Percentiles rank a stretch among this genome's conserved stretches.
These are phyloP conservation scores for Geotrichum citri-aurantii DNA, from an alignment of 1,139 yeast species.

Conservation along the genomic window DNA sequence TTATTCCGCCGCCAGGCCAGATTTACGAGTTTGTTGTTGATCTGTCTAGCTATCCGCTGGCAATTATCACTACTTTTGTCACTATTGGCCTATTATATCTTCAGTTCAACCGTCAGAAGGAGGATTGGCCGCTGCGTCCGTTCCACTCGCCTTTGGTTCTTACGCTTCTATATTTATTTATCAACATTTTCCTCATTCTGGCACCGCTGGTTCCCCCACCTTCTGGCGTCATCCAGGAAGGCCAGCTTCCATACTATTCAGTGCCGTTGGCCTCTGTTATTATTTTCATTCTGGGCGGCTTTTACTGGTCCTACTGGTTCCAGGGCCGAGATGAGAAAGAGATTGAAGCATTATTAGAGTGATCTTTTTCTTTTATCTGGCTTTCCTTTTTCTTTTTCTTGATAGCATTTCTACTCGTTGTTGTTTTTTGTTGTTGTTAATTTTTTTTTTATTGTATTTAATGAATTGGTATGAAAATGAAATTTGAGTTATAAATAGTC, in stretches of 20 bases:
- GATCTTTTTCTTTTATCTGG: background rate
- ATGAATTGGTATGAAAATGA: background rate
- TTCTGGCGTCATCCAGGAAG: conserved; percentile 20
- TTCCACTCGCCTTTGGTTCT: conserved; percentile 30
- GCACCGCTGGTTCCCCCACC: conserved; percentile 56
- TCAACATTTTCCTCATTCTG: conserved; percentile 49
- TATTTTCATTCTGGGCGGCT: conserved; percentile 44
- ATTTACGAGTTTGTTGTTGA: conserved; percentile 71
- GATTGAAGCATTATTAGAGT: background rate
- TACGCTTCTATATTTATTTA: conserved; percentile 41
- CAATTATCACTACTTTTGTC: conserved; percentile 60
- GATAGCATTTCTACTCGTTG: background rate
- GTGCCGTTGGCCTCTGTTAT: conserved; percentile 52
- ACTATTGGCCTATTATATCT: conserved; percentile 67
- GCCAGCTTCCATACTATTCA: conserved; percentile 49
- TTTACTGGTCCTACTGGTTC: conserved; percentile 37
- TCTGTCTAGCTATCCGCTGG: conserved; percentile 68
- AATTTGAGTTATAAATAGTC: background rate
- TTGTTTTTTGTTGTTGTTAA: background rate
- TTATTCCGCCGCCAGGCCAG: conserved; percentile 70
- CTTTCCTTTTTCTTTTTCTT: background rate
- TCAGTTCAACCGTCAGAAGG: conserved; percentile 45
- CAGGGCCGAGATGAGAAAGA: conserved; percentile 3
- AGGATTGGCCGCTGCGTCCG: conserved; percentile 47
- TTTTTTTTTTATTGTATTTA: background rate